A percentile compares a stretch with the other conserved stretches of the same genome.
These are phyloP conservation scores for Quercus robur DNA, from an alignment of 306 rosid genomes.

Conservation along the genomic window DNA sequence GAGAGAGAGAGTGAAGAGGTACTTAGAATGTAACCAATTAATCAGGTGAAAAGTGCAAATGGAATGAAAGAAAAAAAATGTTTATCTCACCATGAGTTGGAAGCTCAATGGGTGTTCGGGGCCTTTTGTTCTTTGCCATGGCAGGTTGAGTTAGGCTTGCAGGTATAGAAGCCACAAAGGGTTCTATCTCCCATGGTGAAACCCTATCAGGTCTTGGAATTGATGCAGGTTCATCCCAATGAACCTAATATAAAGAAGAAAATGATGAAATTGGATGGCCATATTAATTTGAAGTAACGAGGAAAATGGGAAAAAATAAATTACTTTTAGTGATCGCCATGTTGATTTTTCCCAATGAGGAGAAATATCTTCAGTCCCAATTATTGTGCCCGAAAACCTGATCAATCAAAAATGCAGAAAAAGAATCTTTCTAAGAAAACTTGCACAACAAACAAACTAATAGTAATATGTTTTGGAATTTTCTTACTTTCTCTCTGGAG, in stretches of 20 bases:
- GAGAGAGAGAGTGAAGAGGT: constrained; percentile 2
- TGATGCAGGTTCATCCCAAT: constrained; percentile 92
- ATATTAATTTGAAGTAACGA: background rate
- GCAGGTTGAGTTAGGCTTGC: constrained; percentile 48
- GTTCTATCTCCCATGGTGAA: constrained; percentile 94
- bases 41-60: background rate
- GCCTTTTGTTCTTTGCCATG: constrained; percentile 63
- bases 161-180: constrained; percentile 51
- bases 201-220: constrained; percentile 84
- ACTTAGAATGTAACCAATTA: constrained; percentile 14
- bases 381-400: constrained; percentile 88
- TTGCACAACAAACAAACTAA: background rate
- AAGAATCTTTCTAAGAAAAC: constrained; percentile 17
- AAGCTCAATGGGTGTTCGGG: constrained; percentile 60
- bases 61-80: background rate
- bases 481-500: constrained; percentile 79
- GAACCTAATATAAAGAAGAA: constrained; percentile 56
- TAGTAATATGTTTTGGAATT: background rate
- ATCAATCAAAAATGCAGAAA: constrained; percentile 15
- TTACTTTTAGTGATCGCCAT: constrained; percentile 90
- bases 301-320: constrained; percentile 5
- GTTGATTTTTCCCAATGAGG: constrained; percentile 68
- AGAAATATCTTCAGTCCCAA: constrained; percentile 79
- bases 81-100: constrained; percentile 49
- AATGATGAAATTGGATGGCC: background rate